phyloP scores from a whole-genome alignment of 2,329 filamentous ascomycete species.

The Monilinia vaccinii-corymbosi region DNA sequence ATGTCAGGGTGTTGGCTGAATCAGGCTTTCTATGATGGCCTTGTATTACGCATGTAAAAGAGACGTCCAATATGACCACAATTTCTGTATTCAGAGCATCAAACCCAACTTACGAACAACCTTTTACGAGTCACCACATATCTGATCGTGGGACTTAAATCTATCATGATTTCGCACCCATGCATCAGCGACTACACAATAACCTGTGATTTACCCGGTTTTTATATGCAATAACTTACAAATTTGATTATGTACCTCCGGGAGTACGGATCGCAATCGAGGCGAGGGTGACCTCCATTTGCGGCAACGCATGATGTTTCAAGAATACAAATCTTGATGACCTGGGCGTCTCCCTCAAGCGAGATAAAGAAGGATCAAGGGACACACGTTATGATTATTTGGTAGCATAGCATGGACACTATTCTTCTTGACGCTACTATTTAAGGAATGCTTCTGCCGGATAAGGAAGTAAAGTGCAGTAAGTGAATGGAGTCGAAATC shows the following conservation, averaged over 20 bases:
- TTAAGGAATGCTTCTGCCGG: not conserved
- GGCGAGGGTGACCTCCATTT: not conserved
- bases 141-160: not conserved
- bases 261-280: not conserved
- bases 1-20: slow-evolving; percentile 47
- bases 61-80: not conserved
- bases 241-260: not conserved
- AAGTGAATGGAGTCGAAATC: not conserved
- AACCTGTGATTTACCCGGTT: not conserved
- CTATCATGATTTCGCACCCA: not conserved
- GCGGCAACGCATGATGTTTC: not conserved
- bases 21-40: slow-evolving; percentile 45
- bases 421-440: slow-evolving; percentile 2
- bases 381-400: not conserved
- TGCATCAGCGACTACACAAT: not conserved
- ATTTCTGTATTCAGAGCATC: not conserved
- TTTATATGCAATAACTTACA: not conserved
- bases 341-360: not conserved
- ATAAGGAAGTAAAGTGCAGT: not conserved
- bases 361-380: not conserved
- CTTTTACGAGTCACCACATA: not conserved
- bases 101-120: not conserved
- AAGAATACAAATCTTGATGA: not conserved
- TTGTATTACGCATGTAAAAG: not conserved
- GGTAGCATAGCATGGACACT: not conserved